Conservation (phyloP, 148 eudicot genomes). For the Rhododendron vialii region DNA sequence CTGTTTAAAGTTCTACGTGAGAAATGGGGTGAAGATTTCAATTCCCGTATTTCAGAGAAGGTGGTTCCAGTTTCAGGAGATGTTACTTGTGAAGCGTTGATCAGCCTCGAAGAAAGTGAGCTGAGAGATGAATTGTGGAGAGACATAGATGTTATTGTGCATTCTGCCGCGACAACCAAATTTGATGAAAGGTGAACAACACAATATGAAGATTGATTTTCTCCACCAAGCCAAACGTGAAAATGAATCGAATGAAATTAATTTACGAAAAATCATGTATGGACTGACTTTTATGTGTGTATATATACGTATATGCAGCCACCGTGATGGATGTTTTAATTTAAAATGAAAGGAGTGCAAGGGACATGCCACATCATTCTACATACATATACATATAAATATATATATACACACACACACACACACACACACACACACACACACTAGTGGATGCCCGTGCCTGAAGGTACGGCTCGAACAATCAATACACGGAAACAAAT, state of each 20-base stretch:
- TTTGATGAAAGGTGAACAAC: constrained; percentile 49
- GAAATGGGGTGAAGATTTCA: constrained; percentile 22
- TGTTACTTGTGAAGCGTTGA: constrained; percentile 25
- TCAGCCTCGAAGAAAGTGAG: background rate
- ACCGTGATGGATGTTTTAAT: too few relatives aligned
- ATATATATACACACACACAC: too few relatives aligned
- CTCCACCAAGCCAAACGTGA: background rate
- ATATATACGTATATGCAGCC: too few relatives aligned
- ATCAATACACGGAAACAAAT: too few relatives aligned
- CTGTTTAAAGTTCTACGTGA: constrained; percentile 37
- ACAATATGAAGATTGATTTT: too few relatives aligned
- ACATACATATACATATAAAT: too few relatives aligned
- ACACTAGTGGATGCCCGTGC: too few relatives aligned
- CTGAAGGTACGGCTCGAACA: too few relatives aligned
- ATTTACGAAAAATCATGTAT: background rate
- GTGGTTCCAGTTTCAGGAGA: constrained; percentile 36
- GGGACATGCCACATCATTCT: too few relatives aligned
- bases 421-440: too few relatives aligned
- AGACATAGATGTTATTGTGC: constrained; percentile 22
- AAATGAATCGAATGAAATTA: background rate
- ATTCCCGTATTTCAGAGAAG: constrained; percentile 23
- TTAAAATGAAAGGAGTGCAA: too few relatives aligned
- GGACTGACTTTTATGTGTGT: too few relatives aligned
- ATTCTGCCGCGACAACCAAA: constrained; percentile 26
- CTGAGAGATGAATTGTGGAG: background rate